Evolutionary conservation across 495 filamentous ascomycete species (phyloP).

Genomic region (Talaromyces thailandensis): DNA sequence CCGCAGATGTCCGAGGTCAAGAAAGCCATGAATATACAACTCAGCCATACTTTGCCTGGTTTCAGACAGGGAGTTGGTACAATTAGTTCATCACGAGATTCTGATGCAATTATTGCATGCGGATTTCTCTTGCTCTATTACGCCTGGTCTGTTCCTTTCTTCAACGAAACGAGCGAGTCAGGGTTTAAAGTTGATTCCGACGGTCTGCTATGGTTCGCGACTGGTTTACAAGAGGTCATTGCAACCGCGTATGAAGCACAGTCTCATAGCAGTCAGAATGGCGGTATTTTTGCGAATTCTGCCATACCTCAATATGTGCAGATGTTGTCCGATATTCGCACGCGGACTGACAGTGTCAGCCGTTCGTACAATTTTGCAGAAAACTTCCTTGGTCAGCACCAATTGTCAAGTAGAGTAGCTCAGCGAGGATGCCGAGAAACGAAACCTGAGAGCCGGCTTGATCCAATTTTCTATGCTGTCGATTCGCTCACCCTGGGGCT

Average conservation of each 20-base stretch:
- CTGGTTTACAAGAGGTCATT: neutral
- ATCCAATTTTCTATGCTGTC: neutral
- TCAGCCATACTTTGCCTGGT: neutral
- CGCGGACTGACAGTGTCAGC: neutral
- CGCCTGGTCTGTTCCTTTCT: neutral
- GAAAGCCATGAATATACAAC: neutral
- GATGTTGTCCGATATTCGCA: neutral
- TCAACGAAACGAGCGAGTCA: neutral
- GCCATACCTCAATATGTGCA: neutral
- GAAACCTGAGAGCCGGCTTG: neutral
- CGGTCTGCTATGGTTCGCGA: neutral
- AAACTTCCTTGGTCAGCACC: neutral
- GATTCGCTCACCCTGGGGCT: neutral
- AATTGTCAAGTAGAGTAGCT: neutral
- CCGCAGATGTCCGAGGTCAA: neutral
- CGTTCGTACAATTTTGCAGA: neutral
- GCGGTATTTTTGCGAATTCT: neutral
- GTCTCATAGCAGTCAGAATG: neutral
- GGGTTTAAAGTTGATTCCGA: neutral
- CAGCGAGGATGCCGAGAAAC: neutral
- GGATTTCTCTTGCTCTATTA: slow-evolving; percentile 1
- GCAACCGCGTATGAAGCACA: neutral
- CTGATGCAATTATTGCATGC: slow-evolving; percentile 1
- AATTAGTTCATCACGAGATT: neutral
- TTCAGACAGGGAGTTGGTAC: neutral